Percentiles rank a stretch among this genome's conserved stretches.
Conservation (phyloP, 2,329 filamentous ascomycete genomes). For the Epichloe hybrida region DNA sequence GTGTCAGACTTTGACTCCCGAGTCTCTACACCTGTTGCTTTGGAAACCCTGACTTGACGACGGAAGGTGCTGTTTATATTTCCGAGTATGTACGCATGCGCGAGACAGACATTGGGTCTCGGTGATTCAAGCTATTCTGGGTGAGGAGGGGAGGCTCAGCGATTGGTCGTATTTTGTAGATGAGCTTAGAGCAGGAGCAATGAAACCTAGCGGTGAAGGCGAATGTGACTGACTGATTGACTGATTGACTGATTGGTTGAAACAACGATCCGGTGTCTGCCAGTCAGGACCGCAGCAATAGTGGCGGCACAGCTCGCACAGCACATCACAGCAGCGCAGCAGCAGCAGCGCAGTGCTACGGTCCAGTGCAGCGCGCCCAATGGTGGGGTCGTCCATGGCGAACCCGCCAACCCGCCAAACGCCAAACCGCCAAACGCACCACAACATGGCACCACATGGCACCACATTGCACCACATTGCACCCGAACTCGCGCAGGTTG, state of each 20-base stretch:
- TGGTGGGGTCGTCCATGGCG: not conserved
- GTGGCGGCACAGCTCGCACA: not conserved
- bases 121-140: too few relatives aligned
- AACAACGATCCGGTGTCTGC: not conserved
- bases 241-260: too few relatives aligned
- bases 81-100: not conserved
- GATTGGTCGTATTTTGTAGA: too few relatives aligned
- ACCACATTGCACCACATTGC: too few relatives aligned
- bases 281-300: not conserved
- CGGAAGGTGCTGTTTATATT: not conserved
- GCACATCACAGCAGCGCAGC: not conserved
- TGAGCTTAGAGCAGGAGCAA: too few relatives aligned
- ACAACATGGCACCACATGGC: not conserved
- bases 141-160: not conserved
- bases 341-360: not conserved
- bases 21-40: constrained; percentile 8
- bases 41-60: constrained; percentile 1
- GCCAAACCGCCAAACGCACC: too few relatives aligned
- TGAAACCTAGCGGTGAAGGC: too few relatives aligned
- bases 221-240: too few relatives aligned
- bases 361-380: not conserved
- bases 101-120: not conserved
- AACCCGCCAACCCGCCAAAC: not conserved
- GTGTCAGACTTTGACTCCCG: constrained; percentile 10
- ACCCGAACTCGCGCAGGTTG: not conserved